These are phyloP conservation scores for Cyberlindnera japonica DNA, from an alignment of 805 yeast genomes.

Conservation along the genomic window DNA sequence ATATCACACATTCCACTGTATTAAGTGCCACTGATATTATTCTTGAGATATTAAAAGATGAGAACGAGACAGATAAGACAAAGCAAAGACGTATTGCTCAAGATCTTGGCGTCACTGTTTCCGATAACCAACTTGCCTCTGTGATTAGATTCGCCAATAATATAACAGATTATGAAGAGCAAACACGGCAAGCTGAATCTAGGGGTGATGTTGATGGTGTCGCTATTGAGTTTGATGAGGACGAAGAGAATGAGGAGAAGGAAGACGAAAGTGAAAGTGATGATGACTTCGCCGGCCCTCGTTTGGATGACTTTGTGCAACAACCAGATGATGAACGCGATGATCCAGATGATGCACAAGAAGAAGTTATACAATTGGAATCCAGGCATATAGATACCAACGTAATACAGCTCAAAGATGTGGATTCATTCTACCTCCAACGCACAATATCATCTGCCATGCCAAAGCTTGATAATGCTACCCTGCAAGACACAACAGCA, in stretches of 20 bases:
- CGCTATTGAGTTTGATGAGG: slow-evolving; percentile 29
- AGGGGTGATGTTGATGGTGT: slow-evolving; percentile 39
- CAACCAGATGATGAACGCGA: slow-evolving; percentile 20
- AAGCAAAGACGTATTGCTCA: slow-evolving; percentile 46
- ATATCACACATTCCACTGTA: slow-evolving; percentile 71
- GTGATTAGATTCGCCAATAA: slow-evolving; percentile 37
- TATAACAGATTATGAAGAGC: slow-evolving; percentile 46
- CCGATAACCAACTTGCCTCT: slow-evolving; percentile 28
- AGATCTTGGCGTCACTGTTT: slow-evolving; percentile 34
- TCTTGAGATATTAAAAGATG: slow-evolving; percentile 51
- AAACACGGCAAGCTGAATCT: slow-evolving; percentile 19
- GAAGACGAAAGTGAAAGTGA: slow-evolving; percentile 29
- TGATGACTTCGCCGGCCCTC: slow-evolving; percentile 34
- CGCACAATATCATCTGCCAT: slow-evolving; percentile 39
- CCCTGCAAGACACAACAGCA: slow-evolving; percentile 37
- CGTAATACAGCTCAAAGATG: slow-evolving; percentile 33
- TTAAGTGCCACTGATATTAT: slow-evolving; percentile 68
- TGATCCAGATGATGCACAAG: slow-evolving; percentile 19
- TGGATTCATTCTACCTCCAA: slow-evolving; percentile 53
- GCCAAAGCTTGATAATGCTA: slow-evolving; percentile 36
- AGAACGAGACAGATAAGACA: slow-evolving; percentile 39
- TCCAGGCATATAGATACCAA: slow-evolving; percentile 10
- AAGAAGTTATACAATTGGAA: slow-evolving; percentile 22
- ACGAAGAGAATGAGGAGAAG: slow-evolving; percentile 29
- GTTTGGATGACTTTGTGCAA: slow-evolving; percentile 26